These are phyloP conservation scores for Phytophthora citricola DNA, from an alignment of 352 stramenopile species.

Conservation along the genomic window DNA sequence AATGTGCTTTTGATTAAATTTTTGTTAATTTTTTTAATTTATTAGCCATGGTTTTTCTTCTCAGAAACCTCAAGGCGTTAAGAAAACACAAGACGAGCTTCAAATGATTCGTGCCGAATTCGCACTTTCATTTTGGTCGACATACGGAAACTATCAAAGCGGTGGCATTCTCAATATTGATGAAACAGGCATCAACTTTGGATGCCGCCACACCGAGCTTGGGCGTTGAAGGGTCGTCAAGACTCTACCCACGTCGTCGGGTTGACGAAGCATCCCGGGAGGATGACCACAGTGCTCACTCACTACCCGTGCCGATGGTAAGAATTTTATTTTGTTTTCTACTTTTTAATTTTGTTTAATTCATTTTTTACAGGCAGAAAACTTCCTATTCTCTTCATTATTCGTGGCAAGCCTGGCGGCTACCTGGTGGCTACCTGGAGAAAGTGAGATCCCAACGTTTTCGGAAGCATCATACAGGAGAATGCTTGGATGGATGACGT, in stretches of 20 bases:
- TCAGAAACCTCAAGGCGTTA: neutral
- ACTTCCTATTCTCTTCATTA: slow-evolving; percentile 8
- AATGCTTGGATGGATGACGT: slow-evolving; percentile 11
- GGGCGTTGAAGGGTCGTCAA: neutral
- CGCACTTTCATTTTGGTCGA: neutral
- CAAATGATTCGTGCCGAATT: slow-evolving; percentile 1
- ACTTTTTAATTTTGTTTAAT: slow-evolving; percentile 1
- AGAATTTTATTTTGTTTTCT: neutral
- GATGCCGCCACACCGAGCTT: neutral
- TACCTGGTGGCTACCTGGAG: neutral
- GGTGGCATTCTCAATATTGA: slow-evolving; percentile 13
- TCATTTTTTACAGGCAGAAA: slow-evolving; percentile 5
- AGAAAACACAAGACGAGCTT: neutral
- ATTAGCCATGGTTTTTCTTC: neutral
- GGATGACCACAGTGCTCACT: neutral
- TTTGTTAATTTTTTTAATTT: neutral
- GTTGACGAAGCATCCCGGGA: neutral
- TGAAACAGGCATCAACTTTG: slow-evolving; percentile 13
- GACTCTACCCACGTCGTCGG: slow-evolving; percentile 1
- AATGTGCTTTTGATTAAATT: neutral
- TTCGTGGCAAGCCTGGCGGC: neutral
- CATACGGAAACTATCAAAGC: neutral
- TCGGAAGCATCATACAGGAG: slow-evolving; percentile 2
- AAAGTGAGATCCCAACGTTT: slow-evolving; percentile 3
- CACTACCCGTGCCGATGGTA: slow-evolving; percentile 6